Evolutionary conservation across 2,329 filamentous ascomycete genomes (phyloP), one percentile per base, ranked within the genome.

Genomic region (Colletotrichum horii): DNA sequence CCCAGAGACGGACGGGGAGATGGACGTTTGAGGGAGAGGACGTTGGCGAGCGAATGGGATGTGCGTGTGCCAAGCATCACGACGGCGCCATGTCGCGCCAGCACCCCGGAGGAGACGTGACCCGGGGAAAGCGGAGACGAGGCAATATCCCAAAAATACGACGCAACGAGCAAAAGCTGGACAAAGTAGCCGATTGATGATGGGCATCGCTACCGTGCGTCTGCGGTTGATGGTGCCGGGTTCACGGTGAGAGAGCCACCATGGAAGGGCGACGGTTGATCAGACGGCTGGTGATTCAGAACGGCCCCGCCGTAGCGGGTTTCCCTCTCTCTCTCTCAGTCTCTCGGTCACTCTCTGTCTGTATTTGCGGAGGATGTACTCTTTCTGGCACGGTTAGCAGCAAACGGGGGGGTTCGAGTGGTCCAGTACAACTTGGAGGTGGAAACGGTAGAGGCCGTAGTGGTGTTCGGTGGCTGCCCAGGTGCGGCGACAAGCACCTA

Each of bases 211-310:
- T 66, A 68, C 70, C 64, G 64, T 61, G 70, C 56, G 56, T 65
- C 61, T 73, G 69, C 24, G 62, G 73, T 71, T 75, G 69, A 71
- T 28, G 73, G 64, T 75, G 61, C 69, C 24, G 58, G 58, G 55
- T 58, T 58, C 26, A 32, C 24, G 52, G 52, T 36, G 70, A 64
- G 22, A 28, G 26, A 58, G 55, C 69, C 69, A 38, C 67, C 60
- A 71, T 56, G 62, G 55, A 32, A 36, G 58, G 64, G 56, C 58
- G 28, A 64, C 34, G 66, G 74, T 24, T 76, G 74, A 76, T 76
- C 74, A 76, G 48, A 74, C 74, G 74, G 70, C 30, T 60, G 48
- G 56, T 76, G 74, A 73, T 74, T 76, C 70, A 76, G 74, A 69
- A 69, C 48, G 43, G 70, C 70, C 64, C 73, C 73, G 38, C 68